These are phyloP conservation scores for Ogataea allantospora DNA, from an alignment of 805 yeast genomes.

Conservation along the genomic window DNA sequence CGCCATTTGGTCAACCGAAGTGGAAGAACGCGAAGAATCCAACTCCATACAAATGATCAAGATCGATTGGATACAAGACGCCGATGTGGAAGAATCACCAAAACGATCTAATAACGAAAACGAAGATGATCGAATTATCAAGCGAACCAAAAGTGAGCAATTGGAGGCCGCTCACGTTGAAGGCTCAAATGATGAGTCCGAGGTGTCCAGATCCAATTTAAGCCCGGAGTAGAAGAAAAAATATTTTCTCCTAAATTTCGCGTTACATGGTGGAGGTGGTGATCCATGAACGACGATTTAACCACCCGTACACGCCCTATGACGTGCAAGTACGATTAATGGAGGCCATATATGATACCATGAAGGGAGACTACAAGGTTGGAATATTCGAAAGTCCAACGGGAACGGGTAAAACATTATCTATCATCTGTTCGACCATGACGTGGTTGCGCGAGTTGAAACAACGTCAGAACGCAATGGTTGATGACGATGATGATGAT, in stretches of 20 bases:
- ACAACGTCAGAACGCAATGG: constrained; percentile 37
- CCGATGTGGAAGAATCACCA: constrained; percentile 16
- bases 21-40: constrained; percentile 2
- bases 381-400: constrained; percentile 93
- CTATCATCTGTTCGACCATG: constrained; percentile 80
- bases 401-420: constrained; percentile 90
- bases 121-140: constrained; percentile 17
- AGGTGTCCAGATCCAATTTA: constrained; percentile 10
- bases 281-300: constrained; percentile 34
- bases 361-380: constrained; percentile 53
- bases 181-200: neutral
- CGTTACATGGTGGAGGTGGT: constrained; percentile 23
- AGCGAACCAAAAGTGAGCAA: constrained; percentile 19
- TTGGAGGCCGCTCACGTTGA: constrained; percentile 8
- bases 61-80: constrained; percentile 16
- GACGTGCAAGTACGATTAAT: constrained; percentile 73
- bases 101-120: constrained; percentile 12
- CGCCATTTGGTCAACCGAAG: constrained; percentile 6
- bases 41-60: constrained; percentile 20
- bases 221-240: constrained; percentile 13
- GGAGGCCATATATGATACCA: constrained; percentile 66
- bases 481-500: constrained; percentile 33
- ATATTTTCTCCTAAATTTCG: neutral
- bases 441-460: constrained; percentile 59
- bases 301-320: constrained; percentile 84